These are phyloP conservation scores for Groenewaldozyma auringiensis DNA, from an alignment of 1,139 yeast species.

Conservation along the genomic window DNA sequence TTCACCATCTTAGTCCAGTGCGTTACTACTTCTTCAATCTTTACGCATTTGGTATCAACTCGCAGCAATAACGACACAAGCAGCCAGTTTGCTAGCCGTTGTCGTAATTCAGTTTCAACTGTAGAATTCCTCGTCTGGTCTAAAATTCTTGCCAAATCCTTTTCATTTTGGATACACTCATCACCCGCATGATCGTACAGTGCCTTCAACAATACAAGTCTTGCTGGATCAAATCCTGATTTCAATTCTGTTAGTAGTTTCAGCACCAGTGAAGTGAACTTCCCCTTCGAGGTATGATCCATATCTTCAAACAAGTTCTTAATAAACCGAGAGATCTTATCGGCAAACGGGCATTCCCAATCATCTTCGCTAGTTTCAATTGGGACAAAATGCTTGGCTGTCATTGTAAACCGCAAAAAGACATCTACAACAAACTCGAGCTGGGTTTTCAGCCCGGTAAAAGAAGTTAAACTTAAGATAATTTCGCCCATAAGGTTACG, in stretches of 20 bases:
- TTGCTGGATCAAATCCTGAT: conserved; percentile 62
- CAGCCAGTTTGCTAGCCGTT: conserved; percentile 8
- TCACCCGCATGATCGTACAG: conserved; percentile 39
- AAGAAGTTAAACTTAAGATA: conserved; percentile 45
- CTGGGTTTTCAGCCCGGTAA: conserved; percentile 43
- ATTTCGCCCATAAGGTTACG: conserved; percentile 55
- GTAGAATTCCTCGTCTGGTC: conserved; percentile 10
- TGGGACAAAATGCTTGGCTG: conserved; percentile 50
- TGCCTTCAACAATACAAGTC: conserved; percentile 56
- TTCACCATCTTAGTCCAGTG: no score
- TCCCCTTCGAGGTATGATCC: conserved; percentile 28
- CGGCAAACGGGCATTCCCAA: conserved; percentile 52
- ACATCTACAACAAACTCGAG: conserved; percentile 43
- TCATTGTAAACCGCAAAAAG: conserved; percentile 57
- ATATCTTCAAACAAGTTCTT: conserved; percentile 38
- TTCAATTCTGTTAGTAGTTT: conserved; percentile 41
- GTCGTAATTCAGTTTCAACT: conserved; percentile 15
- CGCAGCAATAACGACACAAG: conserved; percentile 10
- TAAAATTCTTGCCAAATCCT: conserved; percentile 4
- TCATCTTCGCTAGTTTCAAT: conserved; percentile 26
- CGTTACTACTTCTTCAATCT: no score
- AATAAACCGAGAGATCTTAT: conserved; percentile 43
- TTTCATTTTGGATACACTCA: conserved; percentile 20
- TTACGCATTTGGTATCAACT: no score
- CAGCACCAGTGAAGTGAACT: conserved; percentile 33